Evolutionary conservation across 768 basidiomycete species (phyloP).

Genomic region (Tremella mesenterica): DNA sequence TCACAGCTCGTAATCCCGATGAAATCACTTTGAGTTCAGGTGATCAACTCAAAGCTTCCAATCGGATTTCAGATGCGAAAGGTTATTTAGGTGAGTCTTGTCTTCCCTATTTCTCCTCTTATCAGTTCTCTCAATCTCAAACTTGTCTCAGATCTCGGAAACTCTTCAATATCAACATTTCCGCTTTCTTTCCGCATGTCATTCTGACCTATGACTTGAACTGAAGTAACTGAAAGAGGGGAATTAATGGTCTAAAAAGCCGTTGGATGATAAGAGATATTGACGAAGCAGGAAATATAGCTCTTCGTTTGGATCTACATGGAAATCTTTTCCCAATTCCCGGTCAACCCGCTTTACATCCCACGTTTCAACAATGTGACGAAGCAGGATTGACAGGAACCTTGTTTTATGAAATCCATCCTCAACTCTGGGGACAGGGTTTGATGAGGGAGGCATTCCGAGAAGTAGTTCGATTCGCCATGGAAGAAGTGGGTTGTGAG

Average conservation of each 20-base stretch:
- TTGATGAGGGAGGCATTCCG: slow-evolving; percentile 36
- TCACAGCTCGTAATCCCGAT: slow-evolving; percentile 26
- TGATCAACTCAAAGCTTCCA: slow-evolving; percentile 12
- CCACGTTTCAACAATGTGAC: slow-evolving; percentile 15
- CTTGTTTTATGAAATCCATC: slow-evolving; percentile 41
- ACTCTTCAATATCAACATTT: no score
- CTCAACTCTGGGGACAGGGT: slow-evolving; percentile 39
- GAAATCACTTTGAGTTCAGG: slow-evolving; percentile 11
- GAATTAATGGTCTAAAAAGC: no score
- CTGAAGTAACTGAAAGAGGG: no score
- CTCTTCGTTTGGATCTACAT: slow-evolving; percentile 2
- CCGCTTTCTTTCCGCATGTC: no score
- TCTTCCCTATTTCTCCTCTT: not conserved
- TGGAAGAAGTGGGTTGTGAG: slow-evolving; percentile 35
- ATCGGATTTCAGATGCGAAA: slow-evolving; percentile 23
- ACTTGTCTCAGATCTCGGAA: not conserved
- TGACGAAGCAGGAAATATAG: slow-evolving; percentile 38
- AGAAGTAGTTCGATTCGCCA: slow-evolving; percentile 35
- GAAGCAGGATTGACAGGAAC: slow-evolving; percentile 12
- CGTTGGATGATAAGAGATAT: no score
- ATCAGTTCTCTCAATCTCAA: not conserved
- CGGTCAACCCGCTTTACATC: slow-evolving; percentile 17
- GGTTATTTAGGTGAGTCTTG: slow-evolving; percentile 31
- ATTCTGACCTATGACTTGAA: no score
- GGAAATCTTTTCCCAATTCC: slow-evolving; percentile 12